A percentile compares a stretch with the other conserved stretches of the same genome.
These are phyloP conservation scores for Apiotrichum laibachii DNA, from an alignment of 1,284 basidiomycete species.

Conservation along the genomic window DNA sequence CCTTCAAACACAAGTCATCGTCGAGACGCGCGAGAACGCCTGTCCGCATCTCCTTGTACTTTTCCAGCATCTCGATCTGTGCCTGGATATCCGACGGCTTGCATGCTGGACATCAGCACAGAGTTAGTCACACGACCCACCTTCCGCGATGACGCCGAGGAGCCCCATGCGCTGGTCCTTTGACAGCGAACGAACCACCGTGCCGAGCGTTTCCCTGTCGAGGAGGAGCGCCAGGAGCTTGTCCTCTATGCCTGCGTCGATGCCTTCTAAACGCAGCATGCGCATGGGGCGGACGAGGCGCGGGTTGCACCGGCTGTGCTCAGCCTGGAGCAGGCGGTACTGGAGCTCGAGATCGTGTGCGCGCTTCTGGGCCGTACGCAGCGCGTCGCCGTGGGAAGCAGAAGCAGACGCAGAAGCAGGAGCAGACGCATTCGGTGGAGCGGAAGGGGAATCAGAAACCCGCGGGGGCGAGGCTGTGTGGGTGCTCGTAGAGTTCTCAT, in stretches of 20 bases:
- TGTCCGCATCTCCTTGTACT: slow-evolving; percentile 72
- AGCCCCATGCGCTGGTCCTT: slow-evolving; percentile 30
- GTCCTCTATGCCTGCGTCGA: slow-evolving; percentile 2
- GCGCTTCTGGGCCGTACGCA: neutral
- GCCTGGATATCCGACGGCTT: slow-evolving; percentile 54
- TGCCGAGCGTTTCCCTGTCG: slow-evolving; percentile 17
- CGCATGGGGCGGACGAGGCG: slow-evolving; percentile 3
- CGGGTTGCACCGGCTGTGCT: slow-evolving; percentile 28
- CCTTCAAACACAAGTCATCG: slow-evolving; percentile 62
- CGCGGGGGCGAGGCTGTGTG: neutral
- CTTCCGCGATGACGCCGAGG: slow-evolving; percentile 30
- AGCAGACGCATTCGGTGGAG: too few relatives aligned
- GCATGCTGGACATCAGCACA: slow-evolving; percentile 27
- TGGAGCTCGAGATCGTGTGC: slow-evolving; percentile 18
- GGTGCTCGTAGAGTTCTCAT: neutral
- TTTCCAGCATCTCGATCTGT: slow-evolving; percentile 72
- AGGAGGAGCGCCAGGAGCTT: slow-evolving; percentile 6
- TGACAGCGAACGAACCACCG: slow-evolving; percentile 21
- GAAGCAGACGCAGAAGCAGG: too few relatives aligned
- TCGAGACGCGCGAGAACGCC: slow-evolving; percentile 74
- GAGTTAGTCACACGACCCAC: slow-evolving; percentile 16
- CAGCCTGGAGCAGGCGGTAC: slow-evolving; percentile 23
- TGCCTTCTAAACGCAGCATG: neutral
- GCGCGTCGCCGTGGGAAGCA: neutral
- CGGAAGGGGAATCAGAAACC: too few relatives aligned